Percentiles rank a stretch among this genome's conserved stretches.
phyloP scores from a whole-genome alignment of 129 eudicot genomes.

The Apium graveolens region DNA sequence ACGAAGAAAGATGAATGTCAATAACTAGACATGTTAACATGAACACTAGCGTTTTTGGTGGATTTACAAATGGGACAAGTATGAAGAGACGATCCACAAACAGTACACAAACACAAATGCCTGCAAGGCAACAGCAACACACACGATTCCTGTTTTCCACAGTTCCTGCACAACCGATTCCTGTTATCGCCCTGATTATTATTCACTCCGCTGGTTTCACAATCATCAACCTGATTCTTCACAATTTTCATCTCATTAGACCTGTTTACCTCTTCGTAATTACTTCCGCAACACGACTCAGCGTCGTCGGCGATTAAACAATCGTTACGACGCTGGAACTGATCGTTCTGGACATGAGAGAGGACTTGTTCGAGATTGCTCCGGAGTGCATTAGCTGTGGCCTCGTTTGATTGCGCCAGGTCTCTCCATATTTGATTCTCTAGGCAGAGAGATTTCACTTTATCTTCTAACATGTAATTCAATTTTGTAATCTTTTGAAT shows the following conservation, averaged over 20 bases:
- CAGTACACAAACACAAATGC: constrained; percentile 81
- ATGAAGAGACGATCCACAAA: constrained; percentile 56
- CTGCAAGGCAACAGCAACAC: constrained; percentile 82
- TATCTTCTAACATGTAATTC: constrained; percentile 66
- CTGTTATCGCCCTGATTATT: neutral
- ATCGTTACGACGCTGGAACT: constrained; percentile 1
- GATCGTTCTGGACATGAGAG: constrained; percentile 40
- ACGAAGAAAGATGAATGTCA: neutral
- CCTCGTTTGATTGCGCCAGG: constrained; percentile 79
- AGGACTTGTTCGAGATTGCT: constrained; percentile 62
- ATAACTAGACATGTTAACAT: constrained; percentile 50
- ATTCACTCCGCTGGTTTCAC: constrained; percentile 9
- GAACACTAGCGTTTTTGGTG: constrained; percentile 62
- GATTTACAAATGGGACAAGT: constrained; percentile 76
- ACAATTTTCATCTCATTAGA: neutral
- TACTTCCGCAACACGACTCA: constrained; percentile 81
- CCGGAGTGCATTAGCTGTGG: constrained; percentile 76
- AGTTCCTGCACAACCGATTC: constrained; percentile 55
- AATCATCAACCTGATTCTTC: neutral
- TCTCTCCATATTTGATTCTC: constrained; percentile 88
- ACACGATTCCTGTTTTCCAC: constrained; percentile 63
- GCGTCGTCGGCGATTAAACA: constrained; percentile 45
- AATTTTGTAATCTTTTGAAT: constrained; percentile 53
- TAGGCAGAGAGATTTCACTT: constrained; percentile 52
- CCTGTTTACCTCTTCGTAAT: constrained; percentile 21